phyloP scores from a whole-genome alignment of 768 basidiomycete genomes.

The Auriscalpium microsporum region DNA sequence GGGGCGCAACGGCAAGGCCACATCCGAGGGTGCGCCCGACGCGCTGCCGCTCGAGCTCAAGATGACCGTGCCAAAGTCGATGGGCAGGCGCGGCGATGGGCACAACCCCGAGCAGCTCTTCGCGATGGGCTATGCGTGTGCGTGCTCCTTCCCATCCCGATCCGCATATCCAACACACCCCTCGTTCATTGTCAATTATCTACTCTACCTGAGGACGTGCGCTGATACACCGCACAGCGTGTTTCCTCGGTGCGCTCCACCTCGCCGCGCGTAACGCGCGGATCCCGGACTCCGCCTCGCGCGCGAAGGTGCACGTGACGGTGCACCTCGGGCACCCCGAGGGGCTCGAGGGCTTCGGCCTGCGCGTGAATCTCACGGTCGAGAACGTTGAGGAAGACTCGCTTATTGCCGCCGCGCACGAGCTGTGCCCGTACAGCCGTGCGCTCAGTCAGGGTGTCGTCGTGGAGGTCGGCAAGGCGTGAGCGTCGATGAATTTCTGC shows the following conservation, averaged over 20 bases:
- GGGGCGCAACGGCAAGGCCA: conserved; percentile 9
- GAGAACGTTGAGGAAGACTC: conserved; percentile 60
- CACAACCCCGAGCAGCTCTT: conserved; percentile 17
- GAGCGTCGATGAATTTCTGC: neutral
- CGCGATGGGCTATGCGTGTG: conserved; percentile 26
- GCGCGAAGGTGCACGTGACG: conserved; percentile 52
- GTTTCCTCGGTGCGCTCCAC: conserved; percentile 66
- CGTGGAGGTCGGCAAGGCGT: conserved; percentile 12
- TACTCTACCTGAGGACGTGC: too few species aligned
- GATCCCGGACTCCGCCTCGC: conserved; percentile 44
- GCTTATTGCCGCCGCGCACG: conserved; percentile 60
- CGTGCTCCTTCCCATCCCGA: neutral
- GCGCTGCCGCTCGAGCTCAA: conserved; percentile 9
- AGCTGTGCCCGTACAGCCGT: conserved; percentile 21
- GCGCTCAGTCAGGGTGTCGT: conserved; percentile 8
- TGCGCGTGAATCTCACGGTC: conserved; percentile 63
- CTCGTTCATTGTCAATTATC: too few species aligned
- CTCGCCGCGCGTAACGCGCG: conserved; percentile 44
- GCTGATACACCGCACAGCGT: conserved; percentile 34
- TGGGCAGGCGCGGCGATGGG: conserved; percentile 10
- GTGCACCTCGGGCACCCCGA: conserved; percentile 59
- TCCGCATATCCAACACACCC: too few species aligned
- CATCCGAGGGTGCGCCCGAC: conserved; percentile 5
- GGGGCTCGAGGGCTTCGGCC: conserved; percentile 50
- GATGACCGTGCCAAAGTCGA: conserved; percentile 5